These are phyloP conservation scores for Mentha longifolia DNA, from an alignment of 257 asterid genomes.

Conservation along the genomic window DNA sequence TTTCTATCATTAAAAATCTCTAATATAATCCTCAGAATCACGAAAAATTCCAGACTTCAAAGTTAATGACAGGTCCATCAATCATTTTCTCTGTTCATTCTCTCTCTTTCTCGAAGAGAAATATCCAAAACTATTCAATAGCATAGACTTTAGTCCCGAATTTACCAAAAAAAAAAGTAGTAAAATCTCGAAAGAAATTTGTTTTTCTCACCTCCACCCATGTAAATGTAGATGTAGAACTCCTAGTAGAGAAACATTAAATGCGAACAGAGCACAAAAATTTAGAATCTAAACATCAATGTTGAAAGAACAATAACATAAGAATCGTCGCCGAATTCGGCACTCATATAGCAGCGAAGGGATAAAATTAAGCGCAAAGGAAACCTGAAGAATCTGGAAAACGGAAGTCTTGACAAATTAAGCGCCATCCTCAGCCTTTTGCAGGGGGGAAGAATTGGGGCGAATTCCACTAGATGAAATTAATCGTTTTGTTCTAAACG, in stretches of 20 bases:
- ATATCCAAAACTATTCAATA: no score
- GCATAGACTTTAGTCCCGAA: no score
- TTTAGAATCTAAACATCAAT: no score
- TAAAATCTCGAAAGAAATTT: no score
- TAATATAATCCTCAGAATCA: neutral
- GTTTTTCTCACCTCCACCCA: no score
- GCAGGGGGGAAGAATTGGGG: neutral
- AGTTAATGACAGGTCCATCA: neutral
- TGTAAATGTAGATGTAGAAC: no score
- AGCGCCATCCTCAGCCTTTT: conserved; percentile 38
- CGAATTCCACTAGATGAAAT: no score
- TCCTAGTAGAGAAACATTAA: neutral
- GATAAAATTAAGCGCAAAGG: neutral
- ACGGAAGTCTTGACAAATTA: conserved; percentile 45
- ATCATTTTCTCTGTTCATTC: neutral
- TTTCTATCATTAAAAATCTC: conserved; percentile 9
- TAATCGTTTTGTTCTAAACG: no score
- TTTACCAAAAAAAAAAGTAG: no score
- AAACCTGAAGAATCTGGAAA: conserved; percentile 58
- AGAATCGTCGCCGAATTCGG: neutral
- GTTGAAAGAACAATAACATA: no score
- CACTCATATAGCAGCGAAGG: neutral
- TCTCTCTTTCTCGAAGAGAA: no score
- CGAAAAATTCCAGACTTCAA: neutral
- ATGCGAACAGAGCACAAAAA: neutral